Evolutionary conservation across 148 eudicot genomes (phyloP).

Genomic region (Heliosperma pusillum): DNA sequence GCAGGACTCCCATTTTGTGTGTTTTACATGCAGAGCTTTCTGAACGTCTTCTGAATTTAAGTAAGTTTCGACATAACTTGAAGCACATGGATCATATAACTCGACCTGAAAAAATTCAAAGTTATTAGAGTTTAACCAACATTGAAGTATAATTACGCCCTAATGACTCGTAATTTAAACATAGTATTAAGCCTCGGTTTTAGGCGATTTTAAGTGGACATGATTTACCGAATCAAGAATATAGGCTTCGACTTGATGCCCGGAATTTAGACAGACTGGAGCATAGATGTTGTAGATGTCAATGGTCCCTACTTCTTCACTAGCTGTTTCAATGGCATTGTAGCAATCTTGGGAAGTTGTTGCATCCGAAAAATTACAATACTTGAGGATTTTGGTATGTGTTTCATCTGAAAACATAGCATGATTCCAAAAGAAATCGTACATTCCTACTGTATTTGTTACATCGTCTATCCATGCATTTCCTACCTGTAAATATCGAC

Average conservation of each 20-base stretch:
- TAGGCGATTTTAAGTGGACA: neutral
- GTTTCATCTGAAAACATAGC: slow-evolving; percentile 35
- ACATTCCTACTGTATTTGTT: slow-evolving; percentile 26
- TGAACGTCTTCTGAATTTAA: slow-evolving; percentile 41
- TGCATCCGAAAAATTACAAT: slow-evolving; percentile 20
- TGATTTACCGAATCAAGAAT: slow-evolving; percentile 27
- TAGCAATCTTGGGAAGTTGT: slow-evolving; percentile 13
- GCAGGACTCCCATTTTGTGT: slow-evolving; percentile 37
- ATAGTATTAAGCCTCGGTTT: too few species aligned
- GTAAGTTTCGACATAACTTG: slow-evolving; percentile 30
- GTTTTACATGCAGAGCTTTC: slow-evolving; percentile 42
- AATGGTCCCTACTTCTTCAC: slow-evolving; percentile 28
- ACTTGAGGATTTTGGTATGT: slow-evolving; percentile 21
- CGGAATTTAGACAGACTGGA: slow-evolving; percentile 23
- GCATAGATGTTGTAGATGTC: slow-evolving; percentile 42
- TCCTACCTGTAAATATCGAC: slow-evolving; percentile 34
- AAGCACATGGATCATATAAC: slow-evolving; percentile 42
- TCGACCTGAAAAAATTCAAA: slow-evolving; percentile 24
- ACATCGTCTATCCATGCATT: slow-evolving; percentile 36
- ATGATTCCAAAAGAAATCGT: slow-evolving; percentile 38
- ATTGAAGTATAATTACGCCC: too few species aligned
- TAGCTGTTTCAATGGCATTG: neutral
- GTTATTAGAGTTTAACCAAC: too few species aligned
- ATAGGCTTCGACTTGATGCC: slow-evolving; percentile 14
- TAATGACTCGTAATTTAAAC: too few species aligned